phyloP scores from a whole-genome alignment of 306 rosid species.

The Dryas drummondii region DNA sequence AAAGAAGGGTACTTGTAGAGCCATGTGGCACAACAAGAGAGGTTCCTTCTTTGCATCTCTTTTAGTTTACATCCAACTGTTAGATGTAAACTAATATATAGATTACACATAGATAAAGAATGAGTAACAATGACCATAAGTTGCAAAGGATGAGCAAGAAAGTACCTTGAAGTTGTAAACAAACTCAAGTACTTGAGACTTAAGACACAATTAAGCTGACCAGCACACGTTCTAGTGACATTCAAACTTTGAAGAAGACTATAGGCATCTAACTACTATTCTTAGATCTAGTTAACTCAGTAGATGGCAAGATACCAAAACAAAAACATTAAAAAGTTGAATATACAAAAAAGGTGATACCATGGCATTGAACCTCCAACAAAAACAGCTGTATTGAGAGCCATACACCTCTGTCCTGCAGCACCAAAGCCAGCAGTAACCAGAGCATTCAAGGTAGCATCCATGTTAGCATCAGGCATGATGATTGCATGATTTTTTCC shows the following conservation, averaged over 20 bases:
- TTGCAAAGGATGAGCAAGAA: not conserved
- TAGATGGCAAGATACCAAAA: not conserved
- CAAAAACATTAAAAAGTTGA: constrained; percentile 4
- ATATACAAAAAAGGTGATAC: constrained; percentile 32
- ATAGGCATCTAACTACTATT: not conserved
- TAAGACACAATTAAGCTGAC: not conserved
- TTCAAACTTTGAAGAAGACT: not conserved
- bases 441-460: constrained; percentile 58
- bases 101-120: not conserved
- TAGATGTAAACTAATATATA: not conserved
- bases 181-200: not conserved
- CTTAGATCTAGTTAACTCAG: not conserved
- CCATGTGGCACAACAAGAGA: not conserved
- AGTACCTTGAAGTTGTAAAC: not conserved
- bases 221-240: not conserved
- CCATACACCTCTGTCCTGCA: constrained; percentile 59
- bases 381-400: constrained; percentile 56
- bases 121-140: not conserved
- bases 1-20: not conserved
- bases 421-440: constrained; percentile 64
- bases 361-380: constrained; percentile 61
- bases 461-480: constrained; percentile 75
- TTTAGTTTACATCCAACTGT: not conserved
- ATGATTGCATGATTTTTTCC: constrained; percentile 58
- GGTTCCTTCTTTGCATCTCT: not conserved